phyloP scores from a whole-genome alignment of 306 rosid species.

The Mucuna pruriens region DNA sequence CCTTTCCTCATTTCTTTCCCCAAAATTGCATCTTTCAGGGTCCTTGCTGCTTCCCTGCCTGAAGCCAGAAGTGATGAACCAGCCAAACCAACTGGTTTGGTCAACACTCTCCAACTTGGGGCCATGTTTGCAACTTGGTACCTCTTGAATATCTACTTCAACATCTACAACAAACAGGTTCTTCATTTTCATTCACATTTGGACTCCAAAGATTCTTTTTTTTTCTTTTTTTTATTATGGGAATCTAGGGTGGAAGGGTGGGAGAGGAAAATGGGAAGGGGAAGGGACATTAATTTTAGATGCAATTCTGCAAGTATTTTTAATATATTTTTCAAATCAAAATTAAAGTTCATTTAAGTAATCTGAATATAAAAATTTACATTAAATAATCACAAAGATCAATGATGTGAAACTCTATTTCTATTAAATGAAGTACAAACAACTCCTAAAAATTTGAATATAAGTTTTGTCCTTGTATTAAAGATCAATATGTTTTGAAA shows the following conservation, averaged over 20 bases:
- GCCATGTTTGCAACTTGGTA: constrained; percentile 79
- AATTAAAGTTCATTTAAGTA: not conserved
- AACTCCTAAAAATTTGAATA: too few species aligned
- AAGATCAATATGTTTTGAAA: too few species aligned
- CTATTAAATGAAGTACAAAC: too few species aligned
- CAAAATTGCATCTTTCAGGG: constrained; percentile 43
- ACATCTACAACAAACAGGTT: constrained; percentile 83
- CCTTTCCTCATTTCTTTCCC: constrained; percentile 34
- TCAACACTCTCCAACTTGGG: constrained; percentile 56
- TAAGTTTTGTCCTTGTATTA: too few species aligned
- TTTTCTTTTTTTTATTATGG: constrained; percentile 6
- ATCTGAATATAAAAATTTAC: not conserved
- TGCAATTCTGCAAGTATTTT: not conserved
- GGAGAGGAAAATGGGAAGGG: not conserved
- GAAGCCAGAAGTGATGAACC: constrained; percentile 46
- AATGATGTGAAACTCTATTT: too few species aligned
- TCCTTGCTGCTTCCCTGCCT: constrained; percentile 49
- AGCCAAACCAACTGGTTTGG: constrained; percentile 17
- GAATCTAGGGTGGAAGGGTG: not conserved
- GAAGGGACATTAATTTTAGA: not conserved
- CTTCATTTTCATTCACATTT: not conserved
- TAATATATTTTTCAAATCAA: too few species aligned
- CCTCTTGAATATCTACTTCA: constrained; percentile 74
- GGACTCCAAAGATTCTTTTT: not conserved
- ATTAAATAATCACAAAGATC: too few species aligned